Percentiles rank a stretch among this genome's conserved stretches.
Conservation (phyloP, 257 asterid species). For the Nicotiana sylvestris region DNA sequence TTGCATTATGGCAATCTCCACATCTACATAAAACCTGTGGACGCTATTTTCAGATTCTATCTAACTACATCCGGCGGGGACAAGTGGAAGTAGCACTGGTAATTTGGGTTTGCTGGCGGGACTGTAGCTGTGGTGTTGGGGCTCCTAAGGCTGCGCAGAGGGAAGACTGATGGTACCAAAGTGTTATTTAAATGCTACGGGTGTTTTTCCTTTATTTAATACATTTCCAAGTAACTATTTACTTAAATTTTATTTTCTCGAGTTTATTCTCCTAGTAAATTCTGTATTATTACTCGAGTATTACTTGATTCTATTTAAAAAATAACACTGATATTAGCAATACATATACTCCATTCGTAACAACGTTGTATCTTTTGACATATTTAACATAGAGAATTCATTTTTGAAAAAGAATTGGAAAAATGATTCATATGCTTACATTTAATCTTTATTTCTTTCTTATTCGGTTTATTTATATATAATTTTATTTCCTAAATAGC, state of each 20-base stretch:
- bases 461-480: too few relatives aligned
- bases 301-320: too few relatives aligned
- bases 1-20: slow-evolving; percentile 78
- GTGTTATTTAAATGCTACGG: not conserved
- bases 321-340: too few relatives aligned
- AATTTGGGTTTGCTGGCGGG: not conserved
- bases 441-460: too few relatives aligned
- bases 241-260: not conserved
- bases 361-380: too few relatives aligned
- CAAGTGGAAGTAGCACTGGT: not conserved
- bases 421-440: too few relatives aligned
- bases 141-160: not conserved
- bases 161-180: not conserved
- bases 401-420: too few relatives aligned
- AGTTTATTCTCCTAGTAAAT: too few relatives aligned
- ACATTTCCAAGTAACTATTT: not conserved
- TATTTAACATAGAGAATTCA: too few relatives aligned
- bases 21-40: slow-evolving; percentile 16
- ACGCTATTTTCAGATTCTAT: too few relatives aligned
- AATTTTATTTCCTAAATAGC: too few relatives aligned
- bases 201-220: not conserved
- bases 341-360: too few relatives aligned
- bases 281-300: not conserved
- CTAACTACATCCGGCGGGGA: not conserved
- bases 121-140: not conserved